Percentiles rank a stretch among this genome's conserved stretches.
Evolutionary conservation across 1,139 yeast species (phyloP).

Genomic region (Scheffersomyces parashehatae): DNA sequence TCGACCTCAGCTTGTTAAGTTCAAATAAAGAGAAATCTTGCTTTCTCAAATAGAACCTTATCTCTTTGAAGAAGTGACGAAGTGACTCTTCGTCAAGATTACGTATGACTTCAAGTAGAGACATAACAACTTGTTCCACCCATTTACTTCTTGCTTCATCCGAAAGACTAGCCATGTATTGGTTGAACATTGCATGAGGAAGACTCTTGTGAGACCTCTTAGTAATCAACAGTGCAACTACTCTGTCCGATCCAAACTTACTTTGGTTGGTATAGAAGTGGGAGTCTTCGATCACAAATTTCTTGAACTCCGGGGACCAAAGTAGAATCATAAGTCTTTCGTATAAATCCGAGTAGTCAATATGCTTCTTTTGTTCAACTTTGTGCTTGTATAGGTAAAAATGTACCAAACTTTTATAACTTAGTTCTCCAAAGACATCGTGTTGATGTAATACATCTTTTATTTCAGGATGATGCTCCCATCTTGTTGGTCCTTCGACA

Average conservation of each 20-base stretch:
- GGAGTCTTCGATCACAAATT: not conserved
- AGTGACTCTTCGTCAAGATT: not conserved
- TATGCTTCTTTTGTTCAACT: not conserved
- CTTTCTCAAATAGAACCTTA: constrained; percentile 5
- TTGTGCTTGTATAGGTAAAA: constrained; percentile 5
- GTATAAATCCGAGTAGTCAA: not conserved
- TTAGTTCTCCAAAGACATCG: constrained; percentile 6
- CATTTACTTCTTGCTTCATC: not conserved
- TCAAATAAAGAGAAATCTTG: constrained; percentile 6
- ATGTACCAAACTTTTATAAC: constrained; percentile 5
- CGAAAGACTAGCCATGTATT: not conserved
- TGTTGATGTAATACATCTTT: constrained; percentile 1
- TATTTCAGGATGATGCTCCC: constrained; percentile 1
- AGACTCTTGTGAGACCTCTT: constrained; percentile 1
- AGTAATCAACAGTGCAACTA: not conserved
- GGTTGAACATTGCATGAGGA: not conserved
- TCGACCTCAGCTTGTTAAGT: constrained; percentile 3
- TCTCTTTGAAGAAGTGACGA: constrained; percentile 3
- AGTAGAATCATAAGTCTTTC: not conserved
- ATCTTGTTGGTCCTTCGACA: not conserved
- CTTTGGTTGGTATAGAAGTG: not conserved
- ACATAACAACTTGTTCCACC: not conserved
- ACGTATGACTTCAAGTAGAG: not conserved
- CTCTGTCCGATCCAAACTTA: not conserved
- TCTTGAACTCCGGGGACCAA: not conserved